phyloP scores from a whole-genome alignment of 164 flowering plant genomes.

The Vitis riparia region DNA sequence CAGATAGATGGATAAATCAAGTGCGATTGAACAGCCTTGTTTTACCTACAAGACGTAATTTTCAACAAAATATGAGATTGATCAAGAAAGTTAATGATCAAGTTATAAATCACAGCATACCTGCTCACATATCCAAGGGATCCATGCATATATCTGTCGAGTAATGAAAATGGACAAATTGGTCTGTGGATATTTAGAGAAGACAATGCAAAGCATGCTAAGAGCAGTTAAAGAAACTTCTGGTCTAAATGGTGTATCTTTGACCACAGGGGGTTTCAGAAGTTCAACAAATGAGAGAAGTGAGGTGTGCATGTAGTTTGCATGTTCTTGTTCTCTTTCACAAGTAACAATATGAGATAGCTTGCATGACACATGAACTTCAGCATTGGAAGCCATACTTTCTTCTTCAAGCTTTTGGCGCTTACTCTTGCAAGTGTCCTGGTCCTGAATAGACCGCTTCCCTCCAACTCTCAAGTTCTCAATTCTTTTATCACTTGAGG shows the following conservation, averaged over 20 bases:
- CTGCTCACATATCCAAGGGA: conserved; percentile 81
- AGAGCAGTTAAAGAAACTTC: conserved; percentile 68
- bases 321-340: conserved; percentile 42
- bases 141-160: conserved; percentile 60
- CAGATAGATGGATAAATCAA: conserved; percentile 67
- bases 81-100: background rate
- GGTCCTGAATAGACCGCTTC: conserved; percentile 51
- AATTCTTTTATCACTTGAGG: conserved; percentile 20
- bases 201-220: conserved; percentile 75
- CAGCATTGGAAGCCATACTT: conserved; percentile 17
- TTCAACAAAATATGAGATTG: conserved; percentile 1
- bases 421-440: conserved; percentile 39
- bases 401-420: conserved; percentile 58
- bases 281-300: conserved; percentile 50
- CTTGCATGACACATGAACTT: conserved; percentile 20
- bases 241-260: conserved; percentile 32
- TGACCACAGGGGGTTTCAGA: conserved; percentile 43
- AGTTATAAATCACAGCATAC: conserved; percentile 30
- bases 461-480: conserved; percentile 43
- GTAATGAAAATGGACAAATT: conserved; percentile 40
- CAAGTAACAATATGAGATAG: conserved; percentile 9
- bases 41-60: conserved; percentile 49
- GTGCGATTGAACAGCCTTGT: conserved; percentile 35
- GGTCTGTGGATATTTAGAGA: conserved; percentile 50
- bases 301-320: conserved; percentile 38